Evolutionary conservation across 2,329 filamentous ascomycete genomes (phyloP), one percentile per base, ranked within the genome.

Genomic region (Penicillium sp.): DNA sequence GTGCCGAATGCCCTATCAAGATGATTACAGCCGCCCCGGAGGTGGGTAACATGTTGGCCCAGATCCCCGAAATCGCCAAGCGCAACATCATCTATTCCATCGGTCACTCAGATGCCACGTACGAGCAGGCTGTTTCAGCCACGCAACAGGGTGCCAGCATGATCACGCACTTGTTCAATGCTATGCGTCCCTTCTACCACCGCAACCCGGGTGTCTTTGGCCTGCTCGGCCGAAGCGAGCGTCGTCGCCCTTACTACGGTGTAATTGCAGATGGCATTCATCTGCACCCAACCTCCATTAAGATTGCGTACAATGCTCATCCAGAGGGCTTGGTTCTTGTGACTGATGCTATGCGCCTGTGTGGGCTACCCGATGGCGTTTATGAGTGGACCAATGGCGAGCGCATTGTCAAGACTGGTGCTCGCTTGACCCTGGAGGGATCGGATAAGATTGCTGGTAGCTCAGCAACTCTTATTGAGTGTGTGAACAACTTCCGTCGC

Each of bases 131-230:
- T 1, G 86, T 88, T 4, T 76, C 79, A 4, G 90, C 90, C 21
- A 84, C 95, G 3, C 80, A 79, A n/a, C 82, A 86, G 7, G 92
- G 92, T 51, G 90, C 90, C 2, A 90, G 84, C 49, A 96, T 96
- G 90, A 90, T 96, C 64, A 96, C 92, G 0, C 92, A 96, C 69
- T 82, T 96, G 1, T 96, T 96, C 84, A 96, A 96, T 72, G 92
- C 92, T 26, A 96, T 96, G 92, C 84, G 87, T 1, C 91, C 91
- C 14, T 85, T 96, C 50, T 90, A 95, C 73, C 91, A 97, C 79
- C 89, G 93, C 56, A 92, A 96, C 74, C 92, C 93, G 0, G 92
- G 92, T 37, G 87, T 96, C 65, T 96, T 96, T 71, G 93, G 93
- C 27, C 85, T 96, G 0, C 79, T 97, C 14, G 91, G 92, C 58